A percentile compares a stretch with the other conserved stretches of the same genome.
phyloP scores from a whole-genome alignment of 352 stramenopile genomes.

The Phytophthora sansomeana region DNA sequence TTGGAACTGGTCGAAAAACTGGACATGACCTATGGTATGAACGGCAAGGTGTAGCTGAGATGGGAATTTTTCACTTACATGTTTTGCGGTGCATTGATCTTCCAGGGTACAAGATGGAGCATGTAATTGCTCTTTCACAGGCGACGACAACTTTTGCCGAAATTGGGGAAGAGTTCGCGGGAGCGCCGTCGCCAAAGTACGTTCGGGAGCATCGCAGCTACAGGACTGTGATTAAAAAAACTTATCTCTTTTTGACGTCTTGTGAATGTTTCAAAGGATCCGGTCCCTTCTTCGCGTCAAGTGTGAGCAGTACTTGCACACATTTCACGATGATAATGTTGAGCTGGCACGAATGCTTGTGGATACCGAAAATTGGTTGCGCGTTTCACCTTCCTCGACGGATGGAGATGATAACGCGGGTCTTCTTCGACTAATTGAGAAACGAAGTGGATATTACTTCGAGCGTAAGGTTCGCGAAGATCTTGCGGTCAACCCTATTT shows the following conservation, averaged over 20 bases:
- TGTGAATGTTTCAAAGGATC: slow-evolving; percentile 42
- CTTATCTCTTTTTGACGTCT: background rate
- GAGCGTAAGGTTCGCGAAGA: slow-evolving; percentile 53
- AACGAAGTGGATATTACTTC: slow-evolving; percentile 79
- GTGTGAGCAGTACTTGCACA: slow-evolving; percentile 82
- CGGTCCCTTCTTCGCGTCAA: slow-evolving; percentile 78
- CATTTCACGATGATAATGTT: slow-evolving; percentile 84
- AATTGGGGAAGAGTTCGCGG: slow-evolving; percentile 89
- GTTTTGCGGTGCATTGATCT: slow-evolving; percentile 3
- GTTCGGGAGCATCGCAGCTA: slow-evolving; percentile 17
- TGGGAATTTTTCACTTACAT: slow-evolving; percentile 9
- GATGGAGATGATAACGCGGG: slow-evolving; percentile 54
- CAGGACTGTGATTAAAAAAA: slow-evolving; percentile 9
- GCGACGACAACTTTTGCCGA: slow-evolving; percentile 79
- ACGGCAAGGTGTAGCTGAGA: background rate
- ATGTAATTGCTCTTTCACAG: slow-evolving; percentile 85
- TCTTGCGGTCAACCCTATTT: slow-evolving; percentile 62
- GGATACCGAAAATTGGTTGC: slow-evolving; percentile 88
- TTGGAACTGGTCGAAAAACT: slow-evolving; percentile 77
- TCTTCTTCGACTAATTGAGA: slow-evolving; percentile 77
- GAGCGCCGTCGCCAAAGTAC: slow-evolving; percentile 70
- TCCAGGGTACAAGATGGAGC: slow-evolving; percentile 87
- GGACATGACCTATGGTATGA: slow-evolving; percentile 73
- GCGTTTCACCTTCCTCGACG: slow-evolving; percentile 59
- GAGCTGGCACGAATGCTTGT: slow-evolving; percentile 85